phyloP scores from a whole-genome alignment of 768 basidiomycete species.

The Galerina marginata region DNA sequence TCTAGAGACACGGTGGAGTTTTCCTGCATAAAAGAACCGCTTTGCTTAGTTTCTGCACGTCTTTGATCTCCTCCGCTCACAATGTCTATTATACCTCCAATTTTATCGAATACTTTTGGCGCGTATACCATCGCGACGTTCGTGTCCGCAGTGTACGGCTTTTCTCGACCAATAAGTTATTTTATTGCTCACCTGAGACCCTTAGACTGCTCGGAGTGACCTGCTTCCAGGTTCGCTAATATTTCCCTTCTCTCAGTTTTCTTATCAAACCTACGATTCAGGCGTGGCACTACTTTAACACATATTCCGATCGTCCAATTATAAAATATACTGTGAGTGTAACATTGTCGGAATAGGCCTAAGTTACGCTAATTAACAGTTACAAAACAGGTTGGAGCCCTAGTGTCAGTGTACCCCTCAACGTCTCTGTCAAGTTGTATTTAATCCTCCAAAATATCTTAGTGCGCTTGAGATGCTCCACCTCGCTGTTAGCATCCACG shows the following conservation, averaged over 20 bases:
- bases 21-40: not conserved
- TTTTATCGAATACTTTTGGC: conserved; percentile 2
- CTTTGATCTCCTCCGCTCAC: not conserved
- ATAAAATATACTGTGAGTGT: conserved; percentile 1
- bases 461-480: conserved; percentile 17
- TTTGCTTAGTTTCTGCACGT: not conserved
- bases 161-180: not conserved
- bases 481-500: conserved; percentile 13
- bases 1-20: not conserved
- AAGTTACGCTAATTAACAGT: not conserved
- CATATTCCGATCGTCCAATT: conserved; percentile 11
- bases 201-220: conserved; percentile 16
- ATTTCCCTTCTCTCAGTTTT: not conserved
- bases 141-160: conserved; percentile 16
- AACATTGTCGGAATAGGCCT: not conserved
- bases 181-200: not conserved
- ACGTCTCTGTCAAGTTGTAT: not conserved
- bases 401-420: conserved; percentile 3
- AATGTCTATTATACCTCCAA: not conserved
- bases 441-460: not conserved
- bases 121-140: conserved; percentile 12
- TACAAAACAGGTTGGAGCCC: not conserved
- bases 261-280: not conserved
- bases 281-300: conserved; percentile 16
- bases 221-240: conserved; percentile 8